Conservation (phyloP, 2,329 filamentous ascomycete species). For the Setomelanomma holmii region DNA sequence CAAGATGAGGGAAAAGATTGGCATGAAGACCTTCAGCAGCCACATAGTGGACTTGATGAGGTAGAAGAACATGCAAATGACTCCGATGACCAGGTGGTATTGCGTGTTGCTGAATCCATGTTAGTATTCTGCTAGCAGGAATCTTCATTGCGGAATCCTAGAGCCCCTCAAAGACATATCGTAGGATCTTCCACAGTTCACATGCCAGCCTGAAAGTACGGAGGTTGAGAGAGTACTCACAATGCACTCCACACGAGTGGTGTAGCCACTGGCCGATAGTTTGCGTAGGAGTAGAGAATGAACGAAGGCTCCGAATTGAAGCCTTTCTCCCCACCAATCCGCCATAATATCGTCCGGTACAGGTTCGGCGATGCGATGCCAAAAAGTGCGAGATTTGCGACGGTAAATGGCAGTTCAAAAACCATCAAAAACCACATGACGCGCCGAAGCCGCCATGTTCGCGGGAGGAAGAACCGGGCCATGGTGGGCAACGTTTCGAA, state of each 20-base stretch:
- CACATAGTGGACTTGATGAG: conserved; percentile 73
- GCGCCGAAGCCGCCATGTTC: conserved; percentile 61
- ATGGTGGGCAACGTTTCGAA: conserved; percentile 17
- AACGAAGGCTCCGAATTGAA: conserved; percentile 78
- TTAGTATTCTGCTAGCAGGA: too few species aligned
- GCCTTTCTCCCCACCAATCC: conserved; percentile 71
- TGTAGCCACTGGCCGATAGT: conserved; percentile 66
- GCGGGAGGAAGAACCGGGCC: conserved; percentile 59
- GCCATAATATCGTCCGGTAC: conserved; percentile 76
- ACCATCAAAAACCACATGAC: conserved; percentile 65
- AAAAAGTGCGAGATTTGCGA: conserved; percentile 73
- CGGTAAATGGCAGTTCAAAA: conserved; percentile 69
- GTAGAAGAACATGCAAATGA: conserved; percentile 78
- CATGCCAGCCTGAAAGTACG: neutral
- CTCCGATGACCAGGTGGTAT: conserved; percentile 78
- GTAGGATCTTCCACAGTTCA: too few species aligned
- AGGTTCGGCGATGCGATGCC: conserved; percentile 76
- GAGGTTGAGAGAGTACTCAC: conserved; percentile 59
- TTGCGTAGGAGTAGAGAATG: conserved; percentile 76
- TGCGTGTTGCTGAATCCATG: conserved; percentile 67
- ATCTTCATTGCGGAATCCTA: too few species aligned
- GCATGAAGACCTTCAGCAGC: conserved; percentile 75
- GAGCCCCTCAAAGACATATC: too few species aligned
- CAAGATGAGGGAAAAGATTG: conserved; percentile 66
- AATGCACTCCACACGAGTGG: conserved; percentile 76